Percentiles rank a stretch among this genome's conserved stretches.
phyloP scores from a whole-genome alignment of 192 early-diverging fungal genomes.

The Powellomyces hirtus region DNA sequence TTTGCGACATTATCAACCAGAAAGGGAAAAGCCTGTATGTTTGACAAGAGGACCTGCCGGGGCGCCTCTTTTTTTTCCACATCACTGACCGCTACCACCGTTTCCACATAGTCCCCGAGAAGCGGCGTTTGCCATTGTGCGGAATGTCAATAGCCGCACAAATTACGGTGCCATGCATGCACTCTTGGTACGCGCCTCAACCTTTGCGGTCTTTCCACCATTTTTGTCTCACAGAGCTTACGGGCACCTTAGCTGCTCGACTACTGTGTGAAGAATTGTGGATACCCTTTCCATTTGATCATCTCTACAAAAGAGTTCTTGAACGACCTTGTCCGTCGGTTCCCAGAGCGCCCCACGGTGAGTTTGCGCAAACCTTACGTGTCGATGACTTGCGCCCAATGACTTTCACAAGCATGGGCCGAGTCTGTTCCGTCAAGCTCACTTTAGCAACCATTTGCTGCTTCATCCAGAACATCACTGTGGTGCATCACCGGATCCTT shows the following conservation, averaged over 20 bases:
- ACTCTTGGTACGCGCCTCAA: slow-evolving; percentile 49
- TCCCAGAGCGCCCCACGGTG: slow-evolving; percentile 88
- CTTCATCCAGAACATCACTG: slow-evolving; percentile 41
- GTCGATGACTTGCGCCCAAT: background rate
- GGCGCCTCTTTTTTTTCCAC: background rate
- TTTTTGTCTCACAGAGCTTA: background rate
- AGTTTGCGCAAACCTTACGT: slow-evolving; percentile 23
- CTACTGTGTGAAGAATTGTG: slow-evolving; percentile 98
- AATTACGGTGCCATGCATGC: slow-evolving; percentile 59
- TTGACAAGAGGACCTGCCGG: no score
- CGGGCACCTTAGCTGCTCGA: slow-evolving; percentile 75
- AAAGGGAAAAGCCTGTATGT: slow-evolving; percentile 82
- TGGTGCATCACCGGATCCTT: slow-evolving; percentile 83
- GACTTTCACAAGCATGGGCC: background rate
- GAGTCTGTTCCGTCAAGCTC: no score
- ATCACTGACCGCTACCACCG: background rate
- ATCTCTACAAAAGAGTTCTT: slow-evolving; percentile 96
- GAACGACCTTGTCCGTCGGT: slow-evolving; percentile 89
- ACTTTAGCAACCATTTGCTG: no score
- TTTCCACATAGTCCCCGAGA: slow-evolving; percentile 66
- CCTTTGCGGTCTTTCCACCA: background rate
- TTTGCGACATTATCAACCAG: slow-evolving; percentile 90
- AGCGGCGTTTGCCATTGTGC: slow-evolving; percentile 67
- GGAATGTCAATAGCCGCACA: slow-evolving; percentile 62
- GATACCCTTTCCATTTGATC: slow-evolving; percentile 95